These are phyloP conservation scores for Boeremia exigua DNA, from an alignment of 2,329 filamentous ascomycete species.

Conservation along the genomic window DNA sequence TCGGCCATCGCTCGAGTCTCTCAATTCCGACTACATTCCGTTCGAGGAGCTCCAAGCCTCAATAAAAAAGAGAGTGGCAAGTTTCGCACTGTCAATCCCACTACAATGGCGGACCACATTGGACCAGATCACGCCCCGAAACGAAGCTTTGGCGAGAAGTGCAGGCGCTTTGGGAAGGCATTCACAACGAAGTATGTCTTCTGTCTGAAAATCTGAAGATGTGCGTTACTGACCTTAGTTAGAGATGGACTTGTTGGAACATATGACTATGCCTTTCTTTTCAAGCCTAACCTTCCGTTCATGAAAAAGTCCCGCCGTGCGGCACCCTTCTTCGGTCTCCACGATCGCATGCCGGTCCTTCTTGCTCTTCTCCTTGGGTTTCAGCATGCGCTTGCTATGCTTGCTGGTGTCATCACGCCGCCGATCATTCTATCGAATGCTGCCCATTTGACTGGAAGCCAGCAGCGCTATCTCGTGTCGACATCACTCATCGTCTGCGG, in stretches of 20 bases:
- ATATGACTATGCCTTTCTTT: constrained; percentile 91
- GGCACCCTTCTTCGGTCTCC: constrained; percentile 85
- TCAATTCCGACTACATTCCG: not conserved
- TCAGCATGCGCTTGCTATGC: constrained; percentile 80
- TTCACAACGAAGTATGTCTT: constrained; percentile 57
- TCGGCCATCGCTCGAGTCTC: too few species aligned
- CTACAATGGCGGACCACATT: constrained; percentile 50
- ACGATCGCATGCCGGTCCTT: constrained; percentile 77
- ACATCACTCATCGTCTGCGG: constrained; percentile 80
- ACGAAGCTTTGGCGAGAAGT: constrained; percentile 50
- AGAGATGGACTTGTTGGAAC: constrained; percentile 78
- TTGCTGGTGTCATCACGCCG: constrained; percentile 72
- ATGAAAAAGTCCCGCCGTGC: constrained; percentile 66
- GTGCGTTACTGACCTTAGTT: constrained; percentile 17
- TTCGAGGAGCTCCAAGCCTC: constrained; percentile 17
- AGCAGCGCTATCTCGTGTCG: constrained; percentile 79
- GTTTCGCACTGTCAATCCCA: constrained; percentile 9
- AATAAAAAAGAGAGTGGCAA: constrained; percentile 16
- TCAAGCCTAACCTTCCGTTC: constrained; percentile 82
- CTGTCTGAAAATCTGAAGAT: not conserved
- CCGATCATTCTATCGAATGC: constrained; percentile 73
- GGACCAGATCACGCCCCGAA: constrained; percentile 50
- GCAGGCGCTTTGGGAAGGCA: constrained; percentile 50
- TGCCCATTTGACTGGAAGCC: constrained; percentile 65
- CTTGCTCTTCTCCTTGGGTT: constrained; percentile 77